Conservation (phyloP, 805 yeast species). For the Metschnikowia rubicola region DNA sequence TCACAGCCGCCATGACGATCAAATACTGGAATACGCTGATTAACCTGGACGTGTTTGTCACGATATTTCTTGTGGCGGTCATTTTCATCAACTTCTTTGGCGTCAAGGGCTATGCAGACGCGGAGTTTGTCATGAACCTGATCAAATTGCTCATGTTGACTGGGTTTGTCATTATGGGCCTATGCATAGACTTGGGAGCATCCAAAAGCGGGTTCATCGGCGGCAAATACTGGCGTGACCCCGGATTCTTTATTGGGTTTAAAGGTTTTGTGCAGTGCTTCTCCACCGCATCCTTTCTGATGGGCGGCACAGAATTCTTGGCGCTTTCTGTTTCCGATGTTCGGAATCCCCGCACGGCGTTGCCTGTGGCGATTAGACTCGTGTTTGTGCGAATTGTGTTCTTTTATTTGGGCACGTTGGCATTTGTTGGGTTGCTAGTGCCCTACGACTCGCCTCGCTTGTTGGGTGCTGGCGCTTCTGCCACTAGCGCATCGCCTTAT, state of each 20-base stretch:
- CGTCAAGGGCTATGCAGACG: constrained; percentile 46
- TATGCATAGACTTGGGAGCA: constrained; percentile 37
- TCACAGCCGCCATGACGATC: constrained; percentile 44
- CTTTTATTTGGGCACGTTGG: constrained; percentile 40
- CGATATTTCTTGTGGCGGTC: constrained; percentile 47
- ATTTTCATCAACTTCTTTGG: constrained; percentile 44
- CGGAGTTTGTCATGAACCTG: constrained; percentile 38
- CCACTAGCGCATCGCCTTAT: constrained; percentile 28
- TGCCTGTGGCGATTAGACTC: constrained; percentile 41
- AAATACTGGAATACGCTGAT: constrained; percentile 50
- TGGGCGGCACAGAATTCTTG: constrained; percentile 41
- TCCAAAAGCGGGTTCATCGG: constrained; percentile 32
- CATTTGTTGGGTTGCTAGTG: constrained; percentile 37
- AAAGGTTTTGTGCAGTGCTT: constrained; percentile 41
- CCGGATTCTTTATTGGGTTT: constrained; percentile 35
- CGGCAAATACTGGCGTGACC: constrained; percentile 39
- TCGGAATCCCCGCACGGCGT: constrained; percentile 36
- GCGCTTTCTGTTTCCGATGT: constrained; percentile 39
- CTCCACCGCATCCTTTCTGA: constrained; percentile 38
- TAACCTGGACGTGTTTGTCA: constrained; percentile 55
- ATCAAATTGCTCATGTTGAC: constrained; percentile 35
- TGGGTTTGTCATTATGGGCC: constrained; percentile 42
- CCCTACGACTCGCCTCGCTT: constrained; percentile 32
- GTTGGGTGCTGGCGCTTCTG: constrained; percentile 33
- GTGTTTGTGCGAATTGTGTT: constrained; percentile 37